Evolutionary conservation across 352 stramenopile genomes (phyloP).

Genomic region (Peronosclerospora sorghi): DNA sequence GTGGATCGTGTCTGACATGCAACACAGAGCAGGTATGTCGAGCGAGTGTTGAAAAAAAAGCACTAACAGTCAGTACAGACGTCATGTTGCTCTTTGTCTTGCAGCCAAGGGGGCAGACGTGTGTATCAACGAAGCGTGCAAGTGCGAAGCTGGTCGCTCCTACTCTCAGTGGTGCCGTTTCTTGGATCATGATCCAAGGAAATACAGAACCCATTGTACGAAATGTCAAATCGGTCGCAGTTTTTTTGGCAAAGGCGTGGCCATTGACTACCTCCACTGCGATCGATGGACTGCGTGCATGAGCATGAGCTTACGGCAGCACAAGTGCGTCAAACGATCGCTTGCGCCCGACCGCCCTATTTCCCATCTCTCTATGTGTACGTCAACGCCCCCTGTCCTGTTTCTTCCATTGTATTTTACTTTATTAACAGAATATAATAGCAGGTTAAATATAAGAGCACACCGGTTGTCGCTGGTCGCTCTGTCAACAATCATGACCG

Average conservation of each 20-base stretch:
- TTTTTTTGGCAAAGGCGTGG: slow-evolving; percentile 89
- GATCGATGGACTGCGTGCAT: slow-evolving; percentile 98
- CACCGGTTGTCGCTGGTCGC: too few species aligned
- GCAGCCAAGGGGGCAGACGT: slow-evolving; percentile 53
- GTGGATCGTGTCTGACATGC: slow-evolving; percentile 93
- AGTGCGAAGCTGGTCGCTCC: slow-evolving; percentile 85
- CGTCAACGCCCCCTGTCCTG: slow-evolving; percentile 90
- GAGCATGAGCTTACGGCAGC: slow-evolving; percentile 80
- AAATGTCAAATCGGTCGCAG: slow-evolving; percentile 97
- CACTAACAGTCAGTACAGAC: not conserved
- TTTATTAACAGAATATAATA: too few species aligned
- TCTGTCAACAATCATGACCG: too few species aligned
- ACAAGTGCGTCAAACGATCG: slow-evolving; percentile 91
- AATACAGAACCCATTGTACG: slow-evolving; percentile 96
- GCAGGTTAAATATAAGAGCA: too few species aligned
- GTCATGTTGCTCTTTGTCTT: slow-evolving; percentile 3
- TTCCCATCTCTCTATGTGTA: slow-evolving; percentile 93
- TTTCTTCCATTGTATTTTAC: slow-evolving; percentile 91
- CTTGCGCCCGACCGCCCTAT: slow-evolving; percentile 93
- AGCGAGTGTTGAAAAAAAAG: not conserved
- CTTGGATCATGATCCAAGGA: slow-evolving; percentile 87
- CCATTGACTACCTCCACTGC: slow-evolving; percentile 97
- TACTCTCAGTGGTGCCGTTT: slow-evolving; percentile 94
- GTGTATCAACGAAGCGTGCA: slow-evolving; percentile 55
- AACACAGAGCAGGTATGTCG: slow-evolving; percentile 19